Evolutionary conservation across 345 rosid genomes (phyloP), one percentile per base, ranked within the genome.

Genomic region (Eucalyptus guilfoylei): DNA sequence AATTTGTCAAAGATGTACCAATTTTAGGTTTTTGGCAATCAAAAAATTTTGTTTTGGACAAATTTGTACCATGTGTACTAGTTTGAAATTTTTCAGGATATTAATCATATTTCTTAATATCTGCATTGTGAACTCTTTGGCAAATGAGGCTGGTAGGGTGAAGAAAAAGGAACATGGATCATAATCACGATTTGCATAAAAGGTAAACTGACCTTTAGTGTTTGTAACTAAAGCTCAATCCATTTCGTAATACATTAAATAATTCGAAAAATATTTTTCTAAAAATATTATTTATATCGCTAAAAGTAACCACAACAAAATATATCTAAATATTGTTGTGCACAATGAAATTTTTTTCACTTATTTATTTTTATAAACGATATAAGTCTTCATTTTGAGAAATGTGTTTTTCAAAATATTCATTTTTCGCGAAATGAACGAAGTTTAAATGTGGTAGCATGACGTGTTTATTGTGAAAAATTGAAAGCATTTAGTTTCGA

Each of bases 401-500:
- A 15, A 64, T 14, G 0, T 30, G 11, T 30, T n/a, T 4, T n/a
- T 8, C 5, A 64, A 64, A 64, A 4, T 4, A 64, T 64, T n/a
- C 19, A 64, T n/a, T 64, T 30, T 16, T 64, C 10, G 0, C 9
- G 1, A 64, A 64, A 4, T 0, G 8, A n/a, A 64, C 0, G 5
- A 9, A n/a, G 9, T 5, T 0, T n/a, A 2, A 76, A 37, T 37
- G 8, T 37, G 47, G 28, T 2, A 76, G 3, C 7, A 37, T 6
- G 28, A 76, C 4, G n/a, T n/a, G n/a, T n/a, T n/a, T n/a, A n/a
- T n/a, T n/a, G n/a, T n/a, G n/a, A n/a, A n/a, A n/a, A n/a, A n/a
- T n/a, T n/a, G n/a, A n/a, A 76, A 37, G 14, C 83, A 37, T 76
- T 34, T 72, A 37, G 14, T 34, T 34, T 11, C 2, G 15, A 76